A percentile compares a stretch with the other conserved stretches of the same genome.
Evolutionary conservation across 345 rosid genomes (phyloP).

Genomic region (Schrenkiella parvula): DNA sequence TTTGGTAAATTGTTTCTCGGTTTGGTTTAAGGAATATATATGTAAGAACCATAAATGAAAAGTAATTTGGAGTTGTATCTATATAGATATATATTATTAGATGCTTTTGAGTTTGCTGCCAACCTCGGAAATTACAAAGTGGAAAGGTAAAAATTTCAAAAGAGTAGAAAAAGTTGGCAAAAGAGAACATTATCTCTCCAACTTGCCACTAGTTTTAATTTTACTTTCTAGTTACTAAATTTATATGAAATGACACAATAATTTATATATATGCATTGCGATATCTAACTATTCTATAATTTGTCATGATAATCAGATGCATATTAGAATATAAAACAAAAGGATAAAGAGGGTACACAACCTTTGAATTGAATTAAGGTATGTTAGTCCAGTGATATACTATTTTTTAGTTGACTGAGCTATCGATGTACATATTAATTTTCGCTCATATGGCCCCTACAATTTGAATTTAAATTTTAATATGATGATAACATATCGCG

Average conservation of each 20-base stretch:
- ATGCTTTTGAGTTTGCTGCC: slow-evolving; percentile 29
- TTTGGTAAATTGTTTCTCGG: neutral
- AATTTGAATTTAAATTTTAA: neutral
- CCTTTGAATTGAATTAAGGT: neutral
- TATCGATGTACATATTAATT: neutral
- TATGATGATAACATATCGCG: slow-evolving; percentile 4
- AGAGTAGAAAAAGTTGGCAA: slow-evolving; percentile 11
- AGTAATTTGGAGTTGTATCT: neutral
- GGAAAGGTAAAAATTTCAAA: slow-evolving; percentile 14
- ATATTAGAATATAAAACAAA: neutral
- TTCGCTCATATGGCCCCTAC: neutral
- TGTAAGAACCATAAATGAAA: neutral
- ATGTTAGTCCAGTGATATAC: neutral
- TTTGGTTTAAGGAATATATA: slow-evolving; percentile 6
- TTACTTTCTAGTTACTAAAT: neutral
- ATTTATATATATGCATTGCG: neutral
- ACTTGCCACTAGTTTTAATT: slow-evolving; percentile 13
- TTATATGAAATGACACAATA: neutral
- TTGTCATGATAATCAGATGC: neutral
- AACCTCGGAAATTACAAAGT: slow-evolving; percentile 34
- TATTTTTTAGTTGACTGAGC: slow-evolving; percentile 18
- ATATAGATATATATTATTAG: slow-evolving; percentile 13
- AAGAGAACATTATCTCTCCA: slow-evolving; percentile 27
- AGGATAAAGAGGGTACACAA: slow-evolving; percentile 1
- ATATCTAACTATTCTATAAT: neutral